Base-by-base conservation (phyloP, 2,329 filamentous ascomycete species). In the Paramyrothecium sp. region DNA sequence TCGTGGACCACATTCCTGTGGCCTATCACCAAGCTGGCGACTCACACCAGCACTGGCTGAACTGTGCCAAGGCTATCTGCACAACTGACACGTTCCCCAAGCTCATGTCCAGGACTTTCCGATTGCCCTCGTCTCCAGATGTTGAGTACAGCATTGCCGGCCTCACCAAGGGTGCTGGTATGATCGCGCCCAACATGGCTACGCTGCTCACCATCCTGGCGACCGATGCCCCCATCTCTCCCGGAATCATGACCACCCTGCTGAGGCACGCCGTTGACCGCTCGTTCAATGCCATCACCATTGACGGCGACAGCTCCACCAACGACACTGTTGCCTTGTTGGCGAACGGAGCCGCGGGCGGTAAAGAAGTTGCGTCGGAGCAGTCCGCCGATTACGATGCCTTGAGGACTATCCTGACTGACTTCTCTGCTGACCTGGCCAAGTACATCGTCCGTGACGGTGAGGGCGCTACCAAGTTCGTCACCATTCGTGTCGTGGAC, bases 181-280 rank as follows among this genome's bases (percentile, higher is more conserved):
- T 99, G 95, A 97, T 99, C 73, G 93, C 97, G 71, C 95, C 95
- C 51, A 98, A 99, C 79, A 97, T 99, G 93, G 95, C 92, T 30
- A 99, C 95, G 1, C 84, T 98, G 34, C 86, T 99, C 38, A 92
- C 91, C 55, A 89, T 98, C 60, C 84, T 98, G 68, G 92, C 91
- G 68, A 99, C 95, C 16, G 95, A 99, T 67, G 94, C 89, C 1
- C 90, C 92, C 30, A 85, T 98, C 67, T 81, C 86, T 0, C 81
- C 90, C 3, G 70, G 75, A 1, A 82, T 89, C 11, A 84, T 97
- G 58, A 85, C 87, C 52, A 74, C 81, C 0, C 81, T 95, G 16
- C 87, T 98, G 49, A 86, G 82, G 58, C 80, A 86, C 63, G 90
- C 93, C 49, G 88, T 92, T 56, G 86, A 91, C 65, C 87, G 87